These are phyloP conservation scores for Solanum sparsipilum DNA, from an alignment of 257 asterid genomes.

Conservation along the genomic window DNA sequence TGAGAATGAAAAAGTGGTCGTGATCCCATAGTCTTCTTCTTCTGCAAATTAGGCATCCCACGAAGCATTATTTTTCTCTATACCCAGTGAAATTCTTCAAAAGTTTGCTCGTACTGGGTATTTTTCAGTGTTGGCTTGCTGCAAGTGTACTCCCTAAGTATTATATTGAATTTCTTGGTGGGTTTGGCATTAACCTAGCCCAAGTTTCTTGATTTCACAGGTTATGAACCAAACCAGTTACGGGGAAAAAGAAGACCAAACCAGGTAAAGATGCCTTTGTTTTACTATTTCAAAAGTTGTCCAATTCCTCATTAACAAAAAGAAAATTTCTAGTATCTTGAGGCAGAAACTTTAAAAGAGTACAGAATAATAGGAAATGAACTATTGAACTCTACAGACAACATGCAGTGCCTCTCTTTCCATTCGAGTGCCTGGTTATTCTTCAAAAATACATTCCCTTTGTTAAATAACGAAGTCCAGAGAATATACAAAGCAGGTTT, in stretches of 20 bases:
- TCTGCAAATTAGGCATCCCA: background rate
- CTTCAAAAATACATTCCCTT: background rate
- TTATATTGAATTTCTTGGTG: background rate
- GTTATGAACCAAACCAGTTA: background rate
- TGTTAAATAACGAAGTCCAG: background rate
- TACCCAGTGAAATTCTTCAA: background rate
- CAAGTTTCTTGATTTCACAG: background rate
- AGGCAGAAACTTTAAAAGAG: background rate
- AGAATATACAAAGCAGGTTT: background rate
- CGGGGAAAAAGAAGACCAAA: background rate
- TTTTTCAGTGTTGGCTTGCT: background rate
- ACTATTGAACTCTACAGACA: background rate
- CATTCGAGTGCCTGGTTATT: background rate
- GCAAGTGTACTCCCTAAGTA: background rate
- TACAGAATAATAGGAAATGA: background rate
- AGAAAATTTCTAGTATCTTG: background rate
- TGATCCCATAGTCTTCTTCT: background rate
- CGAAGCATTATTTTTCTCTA: background rate
- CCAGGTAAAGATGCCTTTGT: background rate
- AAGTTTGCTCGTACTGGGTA: background rate
- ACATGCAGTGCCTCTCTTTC: background rate
- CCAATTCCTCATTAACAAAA: background rate
- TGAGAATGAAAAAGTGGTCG: background rate
- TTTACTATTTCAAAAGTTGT: background rate
- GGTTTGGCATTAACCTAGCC: background rate